A percentile compares a stretch with the other conserved stretches of the same genome.
These are phyloP conservation scores for Colletotrichum sp. DNA, from an alignment of 2,329 filamentous ascomycete species.

Conservation along the genomic window DNA sequence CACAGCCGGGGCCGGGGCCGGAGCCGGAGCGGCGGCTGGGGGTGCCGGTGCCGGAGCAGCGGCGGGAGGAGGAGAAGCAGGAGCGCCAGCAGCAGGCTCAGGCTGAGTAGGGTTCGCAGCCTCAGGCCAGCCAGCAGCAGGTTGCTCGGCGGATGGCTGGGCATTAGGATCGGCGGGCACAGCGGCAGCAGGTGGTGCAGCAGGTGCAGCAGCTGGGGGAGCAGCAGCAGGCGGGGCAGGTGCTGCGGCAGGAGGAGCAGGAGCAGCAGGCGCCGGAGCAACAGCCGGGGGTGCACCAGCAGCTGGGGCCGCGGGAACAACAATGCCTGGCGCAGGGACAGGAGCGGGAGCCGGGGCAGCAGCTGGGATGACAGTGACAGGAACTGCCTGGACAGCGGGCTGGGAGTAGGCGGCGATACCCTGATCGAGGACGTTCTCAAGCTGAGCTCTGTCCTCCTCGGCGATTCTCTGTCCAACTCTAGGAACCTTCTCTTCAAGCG, in stretches of 20 bases:
- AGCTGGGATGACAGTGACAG: background rate
- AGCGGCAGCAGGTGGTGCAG: background rate
- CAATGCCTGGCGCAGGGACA: background rate
- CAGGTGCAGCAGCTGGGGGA: background rate
- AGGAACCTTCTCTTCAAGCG: constrained; percentile 29
- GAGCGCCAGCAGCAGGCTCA: background rate
- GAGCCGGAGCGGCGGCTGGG: too few species aligned
- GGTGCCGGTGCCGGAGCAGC: background rate
- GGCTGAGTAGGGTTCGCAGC: background rate
- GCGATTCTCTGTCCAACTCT: constrained; percentile 29
- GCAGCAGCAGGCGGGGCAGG: background rate
- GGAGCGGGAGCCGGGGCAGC: background rate
- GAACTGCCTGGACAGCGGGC: constrained; percentile 1
- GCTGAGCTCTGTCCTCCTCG: constrained; percentile 25
- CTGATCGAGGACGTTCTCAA: constrained; percentile 24
- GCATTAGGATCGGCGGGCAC: background rate
- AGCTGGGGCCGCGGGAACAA: background rate
- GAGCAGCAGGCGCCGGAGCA: background rate
- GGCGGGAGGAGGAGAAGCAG: background rate
- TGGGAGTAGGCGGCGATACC: constrained; percentile 24
- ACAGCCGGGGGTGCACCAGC: background rate
- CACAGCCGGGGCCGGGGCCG: too few species aligned
- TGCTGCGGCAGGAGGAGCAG: background rate
- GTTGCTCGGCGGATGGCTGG: background rate
- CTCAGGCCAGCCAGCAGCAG: background rate